Percentiles rank a stretch among this genome's conserved stretches.
Conservation (phyloP, 768 basidiomycete genomes). For the Termitomyces sp. region DNA sequence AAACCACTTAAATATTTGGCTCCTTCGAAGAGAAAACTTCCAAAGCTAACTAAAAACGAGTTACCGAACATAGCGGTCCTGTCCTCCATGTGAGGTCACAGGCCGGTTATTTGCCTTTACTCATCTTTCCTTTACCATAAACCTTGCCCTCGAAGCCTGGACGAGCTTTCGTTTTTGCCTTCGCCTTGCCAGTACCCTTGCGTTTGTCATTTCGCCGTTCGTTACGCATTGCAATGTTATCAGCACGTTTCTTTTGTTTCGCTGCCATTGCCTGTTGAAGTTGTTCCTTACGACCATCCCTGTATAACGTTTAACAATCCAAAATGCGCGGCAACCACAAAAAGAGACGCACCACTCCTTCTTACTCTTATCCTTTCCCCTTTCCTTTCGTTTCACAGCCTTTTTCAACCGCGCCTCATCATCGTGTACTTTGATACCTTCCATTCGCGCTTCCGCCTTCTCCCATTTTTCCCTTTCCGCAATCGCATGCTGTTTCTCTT, state of each 20-base stretch:
- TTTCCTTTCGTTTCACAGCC: slow-evolving; percentile 88
- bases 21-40: neutral
- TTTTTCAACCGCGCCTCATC: slow-evolving; percentile 85
- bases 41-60: neutral
- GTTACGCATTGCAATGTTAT: slow-evolving; percentile 84
- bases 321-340: neutral
- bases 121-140: slow-evolving; percentile 44
- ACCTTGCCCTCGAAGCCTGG: slow-evolving; percentile 88
- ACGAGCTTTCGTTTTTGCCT: slow-evolving; percentile 61
- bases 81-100: neutral
- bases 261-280: slow-evolving; percentile 70
- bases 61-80: neutral
- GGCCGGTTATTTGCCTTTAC: slow-evolving; percentile 17
- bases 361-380: slow-evolving; percentile 79
- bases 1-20: neutral
- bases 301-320: slow-evolving; percentile 22
- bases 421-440: slow-evolving; percentile 89
- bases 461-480: slow-evolving; percentile 87
- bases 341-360: slow-evolving; percentile 62
- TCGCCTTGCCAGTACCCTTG: slow-evolving; percentile 41
- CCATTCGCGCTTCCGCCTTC: slow-evolving; percentile 82
- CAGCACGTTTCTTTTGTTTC: slow-evolving; percentile 83
- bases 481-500: slow-evolving; percentile 74
- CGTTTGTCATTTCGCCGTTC: slow-evolving; percentile 72
- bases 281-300: slow-evolving; percentile 85